These are phyloP conservation scores for Paramecium primaurelia DNA, from an alignment of 73 alveolate genomes.

Conservation along the genomic window DNA sequence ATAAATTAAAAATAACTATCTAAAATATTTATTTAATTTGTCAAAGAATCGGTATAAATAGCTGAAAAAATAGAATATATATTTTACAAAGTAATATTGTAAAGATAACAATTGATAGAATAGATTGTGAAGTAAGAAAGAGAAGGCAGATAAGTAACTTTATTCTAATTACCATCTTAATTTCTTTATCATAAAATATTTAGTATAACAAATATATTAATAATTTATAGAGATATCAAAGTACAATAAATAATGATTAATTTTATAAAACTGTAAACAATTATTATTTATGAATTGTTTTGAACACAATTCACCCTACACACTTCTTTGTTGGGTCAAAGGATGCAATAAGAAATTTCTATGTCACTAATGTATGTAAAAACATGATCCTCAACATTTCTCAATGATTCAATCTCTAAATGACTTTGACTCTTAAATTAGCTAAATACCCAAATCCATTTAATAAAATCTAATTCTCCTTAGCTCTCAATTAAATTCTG, in stretches of 20 bases:
- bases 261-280: neutral
- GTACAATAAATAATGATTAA: neutral
- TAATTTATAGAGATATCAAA: too few relatives aligned
- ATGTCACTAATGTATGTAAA: neutral
- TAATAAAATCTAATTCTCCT: neutral
- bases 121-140: neutral
- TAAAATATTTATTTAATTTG: too few relatives aligned
- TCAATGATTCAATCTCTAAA: neutral
- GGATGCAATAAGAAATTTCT: neutral
- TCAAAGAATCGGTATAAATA: too few relatives aligned
- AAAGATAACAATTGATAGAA: too few relatives aligned
- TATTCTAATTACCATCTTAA: too few relatives aligned
- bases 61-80: too few relatives aligned
- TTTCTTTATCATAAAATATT: too few relatives aligned
- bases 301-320: neutral
- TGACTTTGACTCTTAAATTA: neutral
- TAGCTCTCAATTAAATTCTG: neutral
- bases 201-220: too few relatives aligned
- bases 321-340: neutral
- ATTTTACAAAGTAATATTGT: too few relatives aligned
- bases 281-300: neutral
- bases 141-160: neutral
- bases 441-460: conserved; percentile 1
- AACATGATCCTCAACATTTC: neutral
- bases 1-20: too few relatives aligned